Evolutionary conservation across 768 basidiomycete genomes (phyloP).

Genomic region (Leccinum rimulosum): DNA sequence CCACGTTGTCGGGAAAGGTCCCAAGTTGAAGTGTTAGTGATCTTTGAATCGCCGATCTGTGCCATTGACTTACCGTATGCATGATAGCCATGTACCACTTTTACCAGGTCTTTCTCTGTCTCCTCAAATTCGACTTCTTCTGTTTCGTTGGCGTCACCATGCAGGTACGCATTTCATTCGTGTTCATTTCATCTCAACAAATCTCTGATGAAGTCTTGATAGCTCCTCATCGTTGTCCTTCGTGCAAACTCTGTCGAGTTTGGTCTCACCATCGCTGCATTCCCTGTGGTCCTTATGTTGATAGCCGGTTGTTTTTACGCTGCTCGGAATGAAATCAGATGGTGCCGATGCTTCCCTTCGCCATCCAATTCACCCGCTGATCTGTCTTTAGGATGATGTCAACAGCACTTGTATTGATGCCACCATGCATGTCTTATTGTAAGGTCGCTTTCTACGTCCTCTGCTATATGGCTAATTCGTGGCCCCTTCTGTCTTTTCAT

Average conservation of each 20-base stretch:
- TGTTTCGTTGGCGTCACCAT: constrained; percentile 85
- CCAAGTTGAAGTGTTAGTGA: constrained; percentile 72
- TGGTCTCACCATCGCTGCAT: constrained; percentile 77
- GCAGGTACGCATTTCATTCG: constrained; percentile 50
- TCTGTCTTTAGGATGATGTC: constrained; percentile 55
- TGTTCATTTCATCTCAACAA: not conserved
- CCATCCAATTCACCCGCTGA: constrained; percentile 2
- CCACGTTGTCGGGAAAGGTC: constrained; percentile 84
- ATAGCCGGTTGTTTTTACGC: constrained; percentile 65
- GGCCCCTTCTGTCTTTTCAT: not conserved
- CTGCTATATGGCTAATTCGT: constrained; percentile 1
- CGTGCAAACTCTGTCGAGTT: constrained; percentile 66
- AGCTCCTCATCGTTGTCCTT: constrained; percentile 84
- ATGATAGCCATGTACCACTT: constrained; percentile 78
- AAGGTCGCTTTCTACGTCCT: constrained; percentile 30
- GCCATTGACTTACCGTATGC: constrained; percentile 5
- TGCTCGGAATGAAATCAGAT: constrained; percentile 78
- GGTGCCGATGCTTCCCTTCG: constrained; percentile 40
- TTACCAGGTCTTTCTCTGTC: constrained; percentile 84
- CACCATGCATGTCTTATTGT: constrained; percentile 78
- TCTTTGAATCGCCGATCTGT: not conserved
- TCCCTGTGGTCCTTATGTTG: constrained; percentile 72
- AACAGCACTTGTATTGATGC: constrained; percentile 69
- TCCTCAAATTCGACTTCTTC: constrained; percentile 91
- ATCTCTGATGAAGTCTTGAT: not conserved